Evolutionary conservation across 2,329 filamentous ascomycete species (phyloP).

Genomic region (Clonostachys byssicola): DNA sequence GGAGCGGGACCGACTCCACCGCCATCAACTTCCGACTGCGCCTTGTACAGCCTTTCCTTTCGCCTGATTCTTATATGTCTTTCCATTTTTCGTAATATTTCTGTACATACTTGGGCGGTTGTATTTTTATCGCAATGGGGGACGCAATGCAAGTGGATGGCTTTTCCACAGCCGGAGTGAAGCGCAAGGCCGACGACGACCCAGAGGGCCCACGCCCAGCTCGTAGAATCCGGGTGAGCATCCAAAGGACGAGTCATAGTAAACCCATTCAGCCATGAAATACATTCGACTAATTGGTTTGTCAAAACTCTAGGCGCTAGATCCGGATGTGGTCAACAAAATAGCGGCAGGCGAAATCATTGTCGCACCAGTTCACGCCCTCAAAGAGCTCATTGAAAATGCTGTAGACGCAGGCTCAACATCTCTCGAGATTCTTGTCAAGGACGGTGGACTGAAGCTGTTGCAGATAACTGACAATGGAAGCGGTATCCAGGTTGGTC

Average conservation of each 20-base stretch:
- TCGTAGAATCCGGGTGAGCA: conserved; percentile 43
- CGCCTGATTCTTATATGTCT: too few relatives aligned
- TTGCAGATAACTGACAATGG: conserved; percentile 98
- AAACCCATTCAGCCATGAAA: neutral
- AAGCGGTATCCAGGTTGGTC: conserved; percentile 79
- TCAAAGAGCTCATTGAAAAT: conserved; percentile 97
- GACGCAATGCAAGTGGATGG: conserved; percentile 40
- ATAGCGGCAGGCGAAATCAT: conserved; percentile 98
- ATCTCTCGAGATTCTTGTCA: conserved; percentile 82
- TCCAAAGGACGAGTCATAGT: neutral
- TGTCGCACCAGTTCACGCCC: conserved; percentile 88
- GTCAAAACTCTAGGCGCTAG: conserved; percentile 59
- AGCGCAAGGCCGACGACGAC: conserved; percentile 41
- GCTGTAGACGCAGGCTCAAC: conserved; percentile 97
- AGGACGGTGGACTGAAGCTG: conserved; percentile 91
- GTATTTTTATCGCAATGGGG: conserved; percentile 13
- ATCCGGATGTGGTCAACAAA: conserved; percentile 94
- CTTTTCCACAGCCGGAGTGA: conserved; percentile 29
- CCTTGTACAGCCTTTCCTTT: too few relatives aligned
- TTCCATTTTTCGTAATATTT: neutral
- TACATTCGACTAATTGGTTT: neutral
- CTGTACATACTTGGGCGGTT: neutral
- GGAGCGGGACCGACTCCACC: too few relatives aligned
- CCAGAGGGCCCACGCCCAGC: conserved; percentile 29
- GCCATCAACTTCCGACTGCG: too few relatives aligned